Percentiles rank a stretch among this genome's conserved stretches.
Conservation (phyloP, 1,284 basidiomycete species). For the Marasmius oreades region DNA sequence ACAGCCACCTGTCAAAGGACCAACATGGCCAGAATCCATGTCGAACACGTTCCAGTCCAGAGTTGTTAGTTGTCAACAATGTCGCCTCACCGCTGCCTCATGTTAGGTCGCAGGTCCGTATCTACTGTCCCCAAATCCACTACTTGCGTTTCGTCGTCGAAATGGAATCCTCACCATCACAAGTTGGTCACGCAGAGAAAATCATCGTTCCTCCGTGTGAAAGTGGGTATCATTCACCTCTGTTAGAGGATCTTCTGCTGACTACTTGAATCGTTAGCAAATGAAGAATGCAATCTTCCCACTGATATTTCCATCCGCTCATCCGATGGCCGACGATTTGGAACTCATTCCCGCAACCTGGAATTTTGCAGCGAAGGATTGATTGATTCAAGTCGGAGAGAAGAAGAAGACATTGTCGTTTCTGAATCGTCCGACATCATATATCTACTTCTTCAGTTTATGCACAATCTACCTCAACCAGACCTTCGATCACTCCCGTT, state of each 20-base stretch:
- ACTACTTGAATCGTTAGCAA: not conserved
- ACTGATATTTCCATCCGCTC: constrained; percentile 1
- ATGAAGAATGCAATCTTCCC: not conserved
- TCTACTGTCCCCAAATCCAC: not conserved
- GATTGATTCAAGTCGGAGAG: not conserved
- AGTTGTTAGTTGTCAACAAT: not conserved
- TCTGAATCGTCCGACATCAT: constrained; percentile 2
- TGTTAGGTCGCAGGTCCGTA: not conserved
- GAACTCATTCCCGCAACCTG: not conserved
- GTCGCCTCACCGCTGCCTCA: constrained; percentile 2
- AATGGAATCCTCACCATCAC: not conserved
- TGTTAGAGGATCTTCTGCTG: not conserved
- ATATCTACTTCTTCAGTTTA: not conserved
- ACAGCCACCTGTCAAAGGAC: no score
- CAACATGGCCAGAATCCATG: no score
- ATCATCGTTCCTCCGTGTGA: not conserved
- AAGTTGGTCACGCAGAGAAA: not conserved
- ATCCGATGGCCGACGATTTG: constrained; percentile 1
- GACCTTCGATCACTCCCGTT: not conserved
- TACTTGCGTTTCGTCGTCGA: not conserved
- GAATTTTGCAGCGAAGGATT: not conserved
- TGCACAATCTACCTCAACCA: constrained; percentile 1
- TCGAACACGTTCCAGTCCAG: not conserved
- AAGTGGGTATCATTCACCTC: not conserved
- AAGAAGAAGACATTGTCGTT: not conserved